These are phyloP conservation scores for Viridothelium virens DNA, from an alignment of 495 filamentous ascomycete genomes.

Conservation along the genomic window DNA sequence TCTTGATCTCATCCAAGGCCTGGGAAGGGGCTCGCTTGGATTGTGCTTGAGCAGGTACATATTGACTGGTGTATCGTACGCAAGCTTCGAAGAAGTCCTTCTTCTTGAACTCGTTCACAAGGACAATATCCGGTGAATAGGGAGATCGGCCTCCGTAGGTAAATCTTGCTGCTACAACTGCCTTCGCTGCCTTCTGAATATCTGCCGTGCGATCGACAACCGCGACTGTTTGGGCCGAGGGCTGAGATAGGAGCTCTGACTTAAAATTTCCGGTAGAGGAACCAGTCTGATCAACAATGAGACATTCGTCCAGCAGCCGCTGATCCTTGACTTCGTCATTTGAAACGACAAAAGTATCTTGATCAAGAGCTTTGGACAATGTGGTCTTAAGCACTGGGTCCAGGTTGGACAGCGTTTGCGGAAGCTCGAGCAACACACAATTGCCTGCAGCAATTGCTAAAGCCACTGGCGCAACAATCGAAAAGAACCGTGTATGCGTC, in stretches of 20 bases:
- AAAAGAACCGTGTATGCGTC: conserved; percentile 44
- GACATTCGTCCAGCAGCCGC: conserved; percentile 6
- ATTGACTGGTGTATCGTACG: conserved; percentile 34
- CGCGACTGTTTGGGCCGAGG: conserved; percentile 36
- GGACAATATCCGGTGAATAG: conserved; percentile 48
- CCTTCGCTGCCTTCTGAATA: conserved; percentile 39
- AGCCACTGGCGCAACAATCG: conserved; percentile 39
- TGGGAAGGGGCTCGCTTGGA: not conserved
- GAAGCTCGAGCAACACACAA: conserved; percentile 45
- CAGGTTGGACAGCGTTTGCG: conserved; percentile 33
- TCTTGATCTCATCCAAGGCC: not conserved
- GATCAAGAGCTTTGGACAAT: conserved; percentile 38
- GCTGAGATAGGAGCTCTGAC: conserved; percentile 31
- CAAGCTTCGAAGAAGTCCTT: conserved; percentile 43
- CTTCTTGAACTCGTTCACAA: conserved; percentile 51
- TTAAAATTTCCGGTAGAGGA: conserved; percentile 10
- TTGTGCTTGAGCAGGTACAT: conserved; percentile 24
- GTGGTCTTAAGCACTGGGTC: conserved; percentile 36
- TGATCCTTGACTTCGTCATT: conserved; percentile 11
- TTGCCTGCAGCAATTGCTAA: conserved; percentile 48
- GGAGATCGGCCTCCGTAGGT: conserved; percentile 44
- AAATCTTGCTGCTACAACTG: conserved; percentile 44
- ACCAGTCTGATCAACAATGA: conserved; percentile 22
- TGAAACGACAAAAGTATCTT: conserved; percentile 40
- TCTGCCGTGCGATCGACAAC: conserved; percentile 49